Evolutionary conservation across 306 rosid genomes (phyloP).

Genomic region (Dalbergia cochinchinensis): DNA sequence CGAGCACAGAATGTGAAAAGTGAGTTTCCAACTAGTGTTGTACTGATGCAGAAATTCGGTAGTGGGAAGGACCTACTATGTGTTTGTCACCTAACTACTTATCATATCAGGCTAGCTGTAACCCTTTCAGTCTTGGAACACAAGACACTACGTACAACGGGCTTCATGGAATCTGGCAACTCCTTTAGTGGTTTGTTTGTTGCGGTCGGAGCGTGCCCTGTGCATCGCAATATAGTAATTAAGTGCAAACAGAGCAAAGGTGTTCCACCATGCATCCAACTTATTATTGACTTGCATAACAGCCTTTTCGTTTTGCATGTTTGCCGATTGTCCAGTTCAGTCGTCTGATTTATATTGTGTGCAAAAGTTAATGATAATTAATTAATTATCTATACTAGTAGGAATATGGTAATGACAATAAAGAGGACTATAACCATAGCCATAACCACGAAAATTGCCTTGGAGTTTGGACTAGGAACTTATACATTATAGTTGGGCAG

Average conservation of each 20-base stretch:
- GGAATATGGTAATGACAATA: too few relatives aligned
- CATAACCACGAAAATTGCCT: too few relatives aligned
- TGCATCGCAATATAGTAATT: background rate
- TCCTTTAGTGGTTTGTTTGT: background rate
- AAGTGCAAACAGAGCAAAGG: background rate
- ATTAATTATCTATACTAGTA: too few relatives aligned
- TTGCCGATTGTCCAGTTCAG: too few relatives aligned
- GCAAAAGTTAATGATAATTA: too few relatives aligned
- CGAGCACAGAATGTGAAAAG: background rate
- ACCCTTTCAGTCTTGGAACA: background rate
- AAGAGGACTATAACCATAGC: too few relatives aligned
- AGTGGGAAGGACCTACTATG: slow-evolving; percentile 44
- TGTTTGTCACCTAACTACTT: slow-evolving; percentile 25
- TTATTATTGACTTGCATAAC: too few relatives aligned
- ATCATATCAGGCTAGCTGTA: background rate
- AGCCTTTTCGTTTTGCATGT: too few relatives aligned
- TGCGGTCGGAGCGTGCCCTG: too few relatives aligned
- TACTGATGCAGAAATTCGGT: background rate
- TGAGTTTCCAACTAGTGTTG: background rate
- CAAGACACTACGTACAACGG: background rate
- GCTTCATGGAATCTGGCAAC: slow-evolving; percentile 20
- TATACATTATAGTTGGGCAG: too few relatives aligned
- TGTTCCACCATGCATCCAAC: background rate
- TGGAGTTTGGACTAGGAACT: too few relatives aligned
- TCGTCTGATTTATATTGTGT: too few relatives aligned